A percentile compares a stretch with the other conserved stretches of the same genome.
phyloP scores from a whole-genome alignment of 352 stramenopile species.

The Aphanomyces astaci region DNA sequence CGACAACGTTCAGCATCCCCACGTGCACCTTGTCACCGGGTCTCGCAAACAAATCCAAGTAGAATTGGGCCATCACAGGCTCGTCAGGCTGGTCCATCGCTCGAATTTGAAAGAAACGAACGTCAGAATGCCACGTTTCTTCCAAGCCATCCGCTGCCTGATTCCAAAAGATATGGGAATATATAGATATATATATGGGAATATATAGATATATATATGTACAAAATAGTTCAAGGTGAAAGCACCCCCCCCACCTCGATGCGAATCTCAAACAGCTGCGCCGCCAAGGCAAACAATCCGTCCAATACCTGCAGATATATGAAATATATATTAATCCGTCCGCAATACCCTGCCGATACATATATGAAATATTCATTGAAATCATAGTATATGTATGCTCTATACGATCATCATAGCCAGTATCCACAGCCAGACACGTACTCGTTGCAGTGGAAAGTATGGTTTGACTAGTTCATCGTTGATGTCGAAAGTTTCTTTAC shows the following conservation, averaged over 20 bases:
- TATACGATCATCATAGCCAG: no score
- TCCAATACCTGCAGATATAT: conserved; percentile 78
- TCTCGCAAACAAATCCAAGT: conserved; percentile 94
- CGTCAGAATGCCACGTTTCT: conserved; percentile 90
- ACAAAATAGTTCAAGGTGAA: not conserved
- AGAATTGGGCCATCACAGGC: conserved; percentile 94
- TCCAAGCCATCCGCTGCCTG: conserved; percentile 47
- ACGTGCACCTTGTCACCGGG: conserved; percentile 95
- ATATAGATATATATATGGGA: no score
- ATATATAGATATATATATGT: no score
- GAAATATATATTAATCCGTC: not conserved
- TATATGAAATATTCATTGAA: no score
- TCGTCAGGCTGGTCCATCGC: conserved; percentile 18
- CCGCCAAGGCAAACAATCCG: conserved; percentile 92
- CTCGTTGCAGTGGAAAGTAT: conserved; percentile 90
- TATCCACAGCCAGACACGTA: no score
- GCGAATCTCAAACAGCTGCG: conserved; percentile 90
- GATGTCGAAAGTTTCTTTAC: conserved; percentile 92
- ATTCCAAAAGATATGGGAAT: no score
- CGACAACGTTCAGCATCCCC: conserved; percentile 96
- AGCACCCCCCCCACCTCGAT: conserved; percentile 55
- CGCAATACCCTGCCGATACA: not conserved
- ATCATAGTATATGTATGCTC: no score
- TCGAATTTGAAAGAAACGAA: conserved; percentile 83
- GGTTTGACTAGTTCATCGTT: conserved; percentile 96